Conservation (phyloP, 2,329 filamentous ascomycete species). For the Graphilbum ipis-grandicollis region DNA sequence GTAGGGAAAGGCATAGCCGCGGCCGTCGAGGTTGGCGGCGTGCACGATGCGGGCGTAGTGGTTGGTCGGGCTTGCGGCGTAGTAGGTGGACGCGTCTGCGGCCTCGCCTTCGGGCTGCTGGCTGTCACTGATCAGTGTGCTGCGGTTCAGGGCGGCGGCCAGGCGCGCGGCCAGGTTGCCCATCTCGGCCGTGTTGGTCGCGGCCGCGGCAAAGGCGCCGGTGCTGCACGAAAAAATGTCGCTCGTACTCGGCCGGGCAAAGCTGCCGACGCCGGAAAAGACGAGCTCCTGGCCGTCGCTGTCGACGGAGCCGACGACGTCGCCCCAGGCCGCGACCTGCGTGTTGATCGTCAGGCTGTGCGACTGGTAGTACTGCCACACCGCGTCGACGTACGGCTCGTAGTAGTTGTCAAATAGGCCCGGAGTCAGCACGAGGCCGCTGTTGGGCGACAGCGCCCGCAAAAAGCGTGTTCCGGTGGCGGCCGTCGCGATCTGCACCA, state of each 20-base stretch:
- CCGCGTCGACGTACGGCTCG: constrained; percentile 28
- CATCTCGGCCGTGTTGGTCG: constrained; percentile 24
- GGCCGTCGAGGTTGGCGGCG: constrained; percentile 35
- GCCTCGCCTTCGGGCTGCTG: constrained; percentile 34
- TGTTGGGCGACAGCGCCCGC: constrained; percentile 36
- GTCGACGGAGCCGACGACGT: constrained; percentile 24
- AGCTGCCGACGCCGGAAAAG: constrained; percentile 22
- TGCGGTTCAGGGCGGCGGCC: constrained; percentile 58
- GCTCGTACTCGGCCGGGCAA: constrained; percentile 26
- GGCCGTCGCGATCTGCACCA: constrained; percentile 20
- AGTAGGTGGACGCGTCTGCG: constrained; percentile 37
- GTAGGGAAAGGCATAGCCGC: constrained; percentile 55
- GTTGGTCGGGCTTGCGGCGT: constrained; percentile 38
- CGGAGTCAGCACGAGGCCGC: constrained; percentile 24
- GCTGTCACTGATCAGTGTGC: constrained; percentile 40
- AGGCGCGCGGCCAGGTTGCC: constrained; percentile 56
- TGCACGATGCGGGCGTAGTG: constrained; percentile 52
- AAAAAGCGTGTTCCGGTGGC: constrained; percentile 16
- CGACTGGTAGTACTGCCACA: constrained; percentile 31
- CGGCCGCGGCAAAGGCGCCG: constrained; percentile 38
- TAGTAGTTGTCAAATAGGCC: constrained; percentile 33
- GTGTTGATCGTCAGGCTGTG: constrained; percentile 33
- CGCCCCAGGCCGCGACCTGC: constrained; percentile 31
- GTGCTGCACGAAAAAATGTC: constrained; percentile 35
- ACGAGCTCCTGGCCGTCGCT: constrained; percentile 18